Base-by-base conservation (phyloP, 805 yeast species). In the Candida dajiaensis region DNA sequence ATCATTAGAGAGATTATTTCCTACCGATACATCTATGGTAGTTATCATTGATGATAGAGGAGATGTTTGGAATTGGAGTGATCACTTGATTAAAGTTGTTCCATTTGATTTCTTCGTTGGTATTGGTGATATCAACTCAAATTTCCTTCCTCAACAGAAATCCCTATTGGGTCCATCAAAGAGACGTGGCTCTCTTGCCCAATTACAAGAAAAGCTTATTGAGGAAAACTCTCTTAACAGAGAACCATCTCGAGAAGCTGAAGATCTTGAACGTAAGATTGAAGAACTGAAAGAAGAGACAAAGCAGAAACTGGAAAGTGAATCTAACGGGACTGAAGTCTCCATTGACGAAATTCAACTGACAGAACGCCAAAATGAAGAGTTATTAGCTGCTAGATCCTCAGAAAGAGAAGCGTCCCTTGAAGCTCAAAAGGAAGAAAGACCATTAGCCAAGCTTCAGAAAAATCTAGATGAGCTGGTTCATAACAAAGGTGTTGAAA, bases 61-160 rank as follows among this genome's bases (percentile, higher is more conserved):
- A 3, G 99, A 94, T 64, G 99, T 94, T 19, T 94, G 99, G 99
- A 87, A 86, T 59, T 94, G 99, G 99, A 86, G 89, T 54, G 81
- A 85, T 12, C 90, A 94, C 61, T 69, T 94, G 56, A 80, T 94
- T 48, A 88, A 92, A 65, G 98, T 92, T 6, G 85, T 89, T 2
- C 99, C 99, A 0, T 94, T 89, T 63, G 96, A 88, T 62, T 94
- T 94, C 58, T 94, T 94, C 58, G 95, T 90, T 33, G 98, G 98
- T 11, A 89, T 92, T 47, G 99, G 99, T 25, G 99, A 94, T 69
- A 94, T 94, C 59, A 94, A 94, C 59, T 88, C 96, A 19, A 83
- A 89, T 54, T 89, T 89, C 60, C 69, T 94, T 46, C 98, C 99
- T 0, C 83, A 87, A 57, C 87, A 89, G 51, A 81, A 73, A 52